Conservation (phyloP, 2,329 filamentous ascomycete genomes). For the Talaromyces albobiverticillius region DNA sequence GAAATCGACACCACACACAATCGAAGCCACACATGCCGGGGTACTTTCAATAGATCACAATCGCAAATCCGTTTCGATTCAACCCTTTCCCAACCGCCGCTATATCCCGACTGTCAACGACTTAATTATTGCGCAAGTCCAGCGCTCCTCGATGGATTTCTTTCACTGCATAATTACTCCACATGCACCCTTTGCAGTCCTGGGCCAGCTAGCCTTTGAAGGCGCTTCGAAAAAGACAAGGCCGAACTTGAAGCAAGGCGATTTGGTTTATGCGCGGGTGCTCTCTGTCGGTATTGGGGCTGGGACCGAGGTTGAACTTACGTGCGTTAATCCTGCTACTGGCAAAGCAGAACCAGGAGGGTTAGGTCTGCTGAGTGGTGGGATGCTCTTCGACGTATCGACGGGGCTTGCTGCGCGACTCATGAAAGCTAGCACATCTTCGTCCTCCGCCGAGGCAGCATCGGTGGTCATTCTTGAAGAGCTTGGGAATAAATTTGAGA, state of each 20-base stretch:
- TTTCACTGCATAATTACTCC: conserved; percentile 76
- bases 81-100: conserved; percentile 47
- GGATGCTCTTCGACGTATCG: conserved; percentile 82
- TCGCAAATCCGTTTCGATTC: conserved; percentile 36
- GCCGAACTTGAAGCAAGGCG: conserved; percentile 69
- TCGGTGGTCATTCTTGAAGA: conserved; percentile 74
- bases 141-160: conserved; percentile 70
- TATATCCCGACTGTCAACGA: conserved; percentile 80
- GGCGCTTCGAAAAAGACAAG: conserved; percentile 87
- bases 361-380: conserved; percentile 75
- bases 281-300: conserved; percentile 72
- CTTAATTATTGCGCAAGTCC: conserved; percentile 82
- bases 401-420: conserved; percentile 78
- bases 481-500: conserved; percentile 68
- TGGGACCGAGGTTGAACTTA: conserved; percentile 84
- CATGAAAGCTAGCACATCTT: conserved; percentile 43
- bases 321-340: conserved; percentile 81
- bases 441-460: conserved; percentile 50
- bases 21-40: conserved; percentile 36
- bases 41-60: conserved; percentile 36
- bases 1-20: conserved; percentile 37
- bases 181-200: conserved; percentile 60
- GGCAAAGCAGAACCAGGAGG: conserved; percentile 87
- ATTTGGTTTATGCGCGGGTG: conserved; percentile 86
- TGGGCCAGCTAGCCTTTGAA: conserved; percentile 91